Evolutionary conservation across 495 filamentous ascomycete genomes (phyloP).

Genomic region (Entonaema liquescens): DNA sequence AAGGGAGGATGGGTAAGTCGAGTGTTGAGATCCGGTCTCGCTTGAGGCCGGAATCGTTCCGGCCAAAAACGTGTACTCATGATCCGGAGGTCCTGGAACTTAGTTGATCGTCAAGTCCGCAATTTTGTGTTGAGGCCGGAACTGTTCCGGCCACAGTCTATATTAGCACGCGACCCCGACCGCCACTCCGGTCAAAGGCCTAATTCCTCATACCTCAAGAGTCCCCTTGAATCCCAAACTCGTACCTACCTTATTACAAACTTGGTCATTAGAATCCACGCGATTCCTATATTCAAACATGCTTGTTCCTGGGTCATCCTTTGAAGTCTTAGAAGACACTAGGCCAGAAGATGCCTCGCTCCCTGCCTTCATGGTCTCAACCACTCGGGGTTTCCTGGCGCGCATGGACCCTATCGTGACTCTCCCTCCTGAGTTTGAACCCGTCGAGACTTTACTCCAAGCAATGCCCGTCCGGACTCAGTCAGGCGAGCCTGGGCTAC

Average conservation of each 20-base stretch:
- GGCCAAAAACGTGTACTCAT: slow-evolving; percentile 16
- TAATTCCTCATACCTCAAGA: neutral
- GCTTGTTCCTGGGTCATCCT: slow-evolving; percentile 44
- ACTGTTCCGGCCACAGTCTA: slow-evolving; percentile 47
- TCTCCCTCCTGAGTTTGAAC: slow-evolving; percentile 73
- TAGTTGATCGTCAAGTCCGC: slow-evolving; percentile 26
- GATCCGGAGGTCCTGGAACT: slow-evolving; percentile 7
- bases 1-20: neutral
- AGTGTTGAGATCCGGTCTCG: slow-evolving; percentile 25
- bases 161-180: slow-evolving; percentile 33
- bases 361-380: slow-evolving; percentile 89
- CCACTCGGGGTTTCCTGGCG: slow-evolving; percentile 80
- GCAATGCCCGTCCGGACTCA: slow-evolving; percentile 77
- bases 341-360: slow-evolving; percentile 58
- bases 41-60: slow-evolving; percentile 35
- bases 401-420: slow-evolving; percentile 66
- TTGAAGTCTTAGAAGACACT: slow-evolving; percentile 52
- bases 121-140: slow-evolving; percentile 41
- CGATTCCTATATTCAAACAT: slow-evolving; percentile 14
- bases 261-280: neutral
- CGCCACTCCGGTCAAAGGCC: neutral
- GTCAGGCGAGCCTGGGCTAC: slow-evolving; percentile 75
- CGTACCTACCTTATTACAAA: neutral
- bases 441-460: slow-evolving; percentile 72
- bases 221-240: neutral